Base-by-base conservation (phyloP, 2,329 filamentous ascomycete genomes). In the Cladophialophora immunda region DNA sequence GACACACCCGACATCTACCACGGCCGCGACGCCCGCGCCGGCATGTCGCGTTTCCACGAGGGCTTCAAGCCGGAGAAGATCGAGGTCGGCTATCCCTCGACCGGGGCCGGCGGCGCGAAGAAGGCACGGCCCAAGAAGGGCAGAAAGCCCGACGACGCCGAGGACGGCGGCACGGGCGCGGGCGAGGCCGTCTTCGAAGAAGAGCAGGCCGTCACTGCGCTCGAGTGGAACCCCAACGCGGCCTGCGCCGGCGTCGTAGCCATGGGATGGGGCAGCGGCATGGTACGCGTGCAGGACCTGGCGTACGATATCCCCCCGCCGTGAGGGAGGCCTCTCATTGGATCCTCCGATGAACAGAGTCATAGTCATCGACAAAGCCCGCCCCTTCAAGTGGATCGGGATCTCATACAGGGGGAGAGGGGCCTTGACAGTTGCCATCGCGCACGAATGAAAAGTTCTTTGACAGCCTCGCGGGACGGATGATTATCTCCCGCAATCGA, bases 141-240 rank as follows among this genome's bases (percentile, higher is more conserved):
- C 29, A 52, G 25, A 29, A 60, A 27, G 58, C 11, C n/a, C 2
- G 22, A 15, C 25, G 62, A 47, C 62, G 7, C 38, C 29, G 41
- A 30, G 45, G 62, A 62, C 15, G 53, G 59, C 29, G 55, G 61
- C 9, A n/a, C 32, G 45, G 58, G 64, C 34, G 34, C 75, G 65
- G 73, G 78, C 52, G 77, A 80, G 29, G 79, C 79, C 2, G 81
- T 90, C 11, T 85, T 89, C 72, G 89, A 92, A 64, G 85, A 89
- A 56, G 79, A 84, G 68, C 89, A 87, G 9, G 84, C 89, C 55
- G 80, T 92, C 69, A 88, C 88, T 4, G 81, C 84, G 1, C 79
- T 90, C 27, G 83, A 84, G 47, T 92, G 90, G 90, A 92, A 92
- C 73, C 88, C 89, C 1, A 91, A 92, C 72, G 75, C 82, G 38